Percentiles rank a stretch among this genome's conserved stretches.
These are phyloP conservation scores for Phialophora expanda DNA, from an alignment of 2,329 filamentous ascomycete species.

Conservation along the genomic window DNA sequence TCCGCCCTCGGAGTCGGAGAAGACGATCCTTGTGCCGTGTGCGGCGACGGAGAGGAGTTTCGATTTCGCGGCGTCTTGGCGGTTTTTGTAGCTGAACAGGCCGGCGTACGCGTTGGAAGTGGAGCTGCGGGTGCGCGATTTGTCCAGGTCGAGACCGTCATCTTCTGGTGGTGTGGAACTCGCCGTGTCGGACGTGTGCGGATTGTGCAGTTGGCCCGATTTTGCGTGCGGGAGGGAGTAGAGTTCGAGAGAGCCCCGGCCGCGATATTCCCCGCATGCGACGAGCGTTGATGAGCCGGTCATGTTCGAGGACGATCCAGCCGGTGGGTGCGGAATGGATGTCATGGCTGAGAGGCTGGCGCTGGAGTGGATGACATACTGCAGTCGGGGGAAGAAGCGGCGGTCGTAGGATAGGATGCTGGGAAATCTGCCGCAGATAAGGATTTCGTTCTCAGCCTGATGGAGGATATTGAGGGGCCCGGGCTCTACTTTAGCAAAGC, in stretches of 20 bases:
- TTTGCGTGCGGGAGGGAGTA: slow-evolving; percentile 61
- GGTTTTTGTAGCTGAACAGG: slow-evolving; percentile 69
- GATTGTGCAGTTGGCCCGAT: slow-evolving; percentile 16
- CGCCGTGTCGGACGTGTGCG: not conserved
- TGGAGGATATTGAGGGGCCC: slow-evolving; percentile 84
- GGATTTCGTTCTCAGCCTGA: slow-evolving; percentile 77
- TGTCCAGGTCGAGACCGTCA: slow-evolving; percentile 10
- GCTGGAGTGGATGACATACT: slow-evolving; percentile 81
- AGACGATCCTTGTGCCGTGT: slow-evolving; percentile 81
- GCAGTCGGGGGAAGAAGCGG: slow-evolving; percentile 78
- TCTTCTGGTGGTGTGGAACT: slow-evolving; percentile 18
- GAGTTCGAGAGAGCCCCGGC: slow-evolving; percentile 86
- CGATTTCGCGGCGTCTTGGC: slow-evolving; percentile 78
- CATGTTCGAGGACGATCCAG: slow-evolving; percentile 53
- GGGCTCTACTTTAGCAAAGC: slow-evolving; percentile 75
- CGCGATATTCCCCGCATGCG: slow-evolving; percentile 88
- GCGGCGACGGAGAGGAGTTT: slow-evolving; percentile 81
- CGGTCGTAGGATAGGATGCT: slow-evolving; percentile 89
- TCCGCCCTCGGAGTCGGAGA: slow-evolving; percentile 81
- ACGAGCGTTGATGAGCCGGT: slow-evolving; percentile 67
- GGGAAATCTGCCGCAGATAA: slow-evolving; percentile 85
- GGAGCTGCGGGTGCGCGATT: not conserved
- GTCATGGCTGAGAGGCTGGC: slow-evolving; percentile 71
- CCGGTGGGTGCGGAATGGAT: slow-evolving; percentile 67
- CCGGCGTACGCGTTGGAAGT: slow-evolving; percentile 1